A percentile compares a stretch with the other conserved stretches of the same genome.
These are phyloP conservation scores for Triangularia setosa DNA, from an alignment of 2,329 filamentous ascomycete species.

Conservation along the genomic window DNA sequence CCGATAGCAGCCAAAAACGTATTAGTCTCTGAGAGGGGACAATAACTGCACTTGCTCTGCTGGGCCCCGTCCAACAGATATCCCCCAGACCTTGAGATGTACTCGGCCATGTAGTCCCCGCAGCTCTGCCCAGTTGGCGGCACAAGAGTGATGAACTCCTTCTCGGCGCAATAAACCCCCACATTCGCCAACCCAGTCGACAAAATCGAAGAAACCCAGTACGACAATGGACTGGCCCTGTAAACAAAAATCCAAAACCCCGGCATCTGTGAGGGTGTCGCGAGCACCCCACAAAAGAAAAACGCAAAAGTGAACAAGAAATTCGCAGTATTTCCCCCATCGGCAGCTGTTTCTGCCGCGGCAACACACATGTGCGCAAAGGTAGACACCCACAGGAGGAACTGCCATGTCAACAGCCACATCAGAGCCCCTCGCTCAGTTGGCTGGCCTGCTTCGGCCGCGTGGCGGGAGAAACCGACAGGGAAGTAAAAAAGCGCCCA, in stretches of 20 bases:
- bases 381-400: constrained; percentile 76
- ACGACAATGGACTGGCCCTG: constrained; percentile 75
- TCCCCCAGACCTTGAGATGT: constrained; percentile 48
- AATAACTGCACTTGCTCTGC: constrained; percentile 53
- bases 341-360: no score
- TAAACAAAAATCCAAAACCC: constrained; percentile 85
- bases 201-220: constrained; percentile 70
- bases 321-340: no score
- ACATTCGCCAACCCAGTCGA: constrained; percentile 66
- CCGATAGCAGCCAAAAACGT: constrained; percentile 44
- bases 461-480: constrained; percentile 70
- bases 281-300: constrained; percentile 75
- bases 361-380: constrained; percentile 80
- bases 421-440: constrained; percentile 70
- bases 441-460: constrained; percentile 54
- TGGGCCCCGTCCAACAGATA: constrained; percentile 48
- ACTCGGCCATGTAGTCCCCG: constrained; percentile 51
- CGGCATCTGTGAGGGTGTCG: constrained; percentile 57
- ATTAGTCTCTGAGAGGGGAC: constrained; percentile 50
- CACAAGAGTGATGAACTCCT: constrained; percentile 66
- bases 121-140: constrained; percentile 59
- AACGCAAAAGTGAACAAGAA: no score
- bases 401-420: constrained; percentile 71
- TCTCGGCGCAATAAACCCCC: constrained; percentile 59
- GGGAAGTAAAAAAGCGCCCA: constrained; percentile 84